Conservation (phyloP, 306 rosid species). For the Citrullus mucosospermus region DNA sequence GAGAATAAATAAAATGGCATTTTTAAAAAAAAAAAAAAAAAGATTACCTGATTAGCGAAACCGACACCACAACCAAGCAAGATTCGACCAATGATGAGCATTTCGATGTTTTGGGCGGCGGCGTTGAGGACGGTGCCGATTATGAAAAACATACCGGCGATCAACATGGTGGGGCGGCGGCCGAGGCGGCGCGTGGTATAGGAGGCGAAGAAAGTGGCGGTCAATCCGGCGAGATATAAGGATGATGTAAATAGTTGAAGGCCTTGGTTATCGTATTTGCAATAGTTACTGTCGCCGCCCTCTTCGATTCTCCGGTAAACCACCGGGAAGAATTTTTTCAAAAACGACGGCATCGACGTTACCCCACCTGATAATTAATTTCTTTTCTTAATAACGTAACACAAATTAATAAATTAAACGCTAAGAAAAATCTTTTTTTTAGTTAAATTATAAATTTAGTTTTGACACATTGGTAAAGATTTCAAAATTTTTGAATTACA, state of each 20-base stretch:
- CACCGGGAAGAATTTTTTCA: slow-evolving; percentile 46
- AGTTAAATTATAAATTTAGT: too few relatives aligned
- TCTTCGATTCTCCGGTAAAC: slow-evolving; percentile 24
- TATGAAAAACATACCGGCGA: slow-evolving; percentile 49
- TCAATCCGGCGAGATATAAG: slow-evolving; percentile 46
- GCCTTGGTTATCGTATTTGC: slow-evolving; percentile 45
- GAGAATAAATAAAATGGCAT: too few relatives aligned
- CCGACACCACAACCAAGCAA: slow-evolving; percentile 68
- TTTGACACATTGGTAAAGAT: too few relatives aligned
- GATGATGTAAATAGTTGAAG: slow-evolving; percentile 58
- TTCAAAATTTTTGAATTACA: too few relatives aligned
- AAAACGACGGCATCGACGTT: slow-evolving; percentile 40
- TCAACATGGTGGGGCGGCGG: slow-evolving; percentile 52
- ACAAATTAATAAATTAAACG: not conserved
- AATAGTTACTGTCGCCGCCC: slow-evolving; percentile 32
- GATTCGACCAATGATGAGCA: slow-evolving; percentile 49
- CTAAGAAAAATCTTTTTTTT: not conserved
- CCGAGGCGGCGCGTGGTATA: slow-evolving; percentile 39
- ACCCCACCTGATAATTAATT: slow-evolving; percentile 37
- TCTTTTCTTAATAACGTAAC: not conserved
- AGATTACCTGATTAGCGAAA: slow-evolving; percentile 50
- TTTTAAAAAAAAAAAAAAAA: not conserved
- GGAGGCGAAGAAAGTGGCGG: slow-evolving; percentile 42
- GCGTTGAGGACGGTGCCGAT: slow-evolving; percentile 40
- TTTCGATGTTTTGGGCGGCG: slow-evolving; percentile 29